Evolutionary conservation across 306 rosid species (phyloP), one percentile per base, ranked within the genome.

Genomic region (Senna siamea): DNA sequence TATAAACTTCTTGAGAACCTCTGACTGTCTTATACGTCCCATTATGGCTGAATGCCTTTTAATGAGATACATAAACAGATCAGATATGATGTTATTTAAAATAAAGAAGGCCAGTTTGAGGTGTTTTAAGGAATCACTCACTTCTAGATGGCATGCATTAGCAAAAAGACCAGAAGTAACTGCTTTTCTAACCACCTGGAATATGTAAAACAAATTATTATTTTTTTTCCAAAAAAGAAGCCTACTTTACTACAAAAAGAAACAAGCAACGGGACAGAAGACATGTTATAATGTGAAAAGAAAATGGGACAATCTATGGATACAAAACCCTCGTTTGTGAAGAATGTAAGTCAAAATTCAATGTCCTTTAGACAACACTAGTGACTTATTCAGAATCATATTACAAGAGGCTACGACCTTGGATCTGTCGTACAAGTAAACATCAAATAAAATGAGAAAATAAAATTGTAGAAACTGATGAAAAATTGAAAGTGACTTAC

Each of bases 1-100:
- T 87, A 73, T 86, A 88, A 69, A 91, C 97, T 83, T 88, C 98
- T 81, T 91, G 89, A 44, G 91, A 91, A 60, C 97, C 92, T 88
- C 96, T 85, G 38, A 89, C 44, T 11, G 94, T 93, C 90, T 88
- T 93, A 74, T 93, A 93, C 87, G 79, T 84, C 67, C 98, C 97
- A 64, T 76, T 84, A 69, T 88, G 96, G 64, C 97, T 87, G 84
- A 82, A 89, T 76, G 87, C 91, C 98, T 93, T 64, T 73, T 63
- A 46, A 74, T 52, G 77, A 76, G 44, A 69, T 12, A 60, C 65
- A 35, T 11, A 67, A 75, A 78, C 37, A 85, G 55, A 23, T 34
- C 40, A 69, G 43, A 62, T 22, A 38, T 23, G 43, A 56, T 62
- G 44, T 8, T 5, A 1, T 3, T 26, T 26, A 1, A 26, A 26